Conservation (phyloP, 208 protist species). For the Leishmania mexicana region DNA sequence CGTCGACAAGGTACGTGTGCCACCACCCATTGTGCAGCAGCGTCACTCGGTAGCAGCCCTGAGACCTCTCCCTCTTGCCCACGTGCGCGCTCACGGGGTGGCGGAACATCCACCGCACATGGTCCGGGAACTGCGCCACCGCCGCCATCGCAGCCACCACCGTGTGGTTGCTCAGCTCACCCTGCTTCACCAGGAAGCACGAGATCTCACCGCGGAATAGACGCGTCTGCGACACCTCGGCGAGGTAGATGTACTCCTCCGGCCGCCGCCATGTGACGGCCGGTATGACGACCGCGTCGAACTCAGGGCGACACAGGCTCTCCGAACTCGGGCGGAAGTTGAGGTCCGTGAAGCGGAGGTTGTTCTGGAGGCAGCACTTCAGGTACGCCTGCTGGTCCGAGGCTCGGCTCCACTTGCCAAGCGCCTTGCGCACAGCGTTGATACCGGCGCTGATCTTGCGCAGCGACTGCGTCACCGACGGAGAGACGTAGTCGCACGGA, state of each 20-base stretch:
- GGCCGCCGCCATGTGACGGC: conserved; percentile 52
- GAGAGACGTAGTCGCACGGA: conserved; percentile 44
- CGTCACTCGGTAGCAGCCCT: conserved; percentile 69
- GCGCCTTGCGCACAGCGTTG: conserved; percentile 26
- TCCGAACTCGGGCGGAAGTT: conserved; percentile 39
- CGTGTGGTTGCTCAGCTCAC: conserved; percentile 66
- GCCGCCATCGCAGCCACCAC: conserved; percentile 69
- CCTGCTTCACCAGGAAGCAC: conserved; percentile 56
- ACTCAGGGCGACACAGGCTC: conserved; percentile 34
- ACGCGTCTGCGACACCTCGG: conserved; percentile 35
- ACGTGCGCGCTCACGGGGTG: conserved; percentile 49
- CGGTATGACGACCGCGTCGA: conserved; percentile 33
- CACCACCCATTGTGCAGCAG: conserved; percentile 86
- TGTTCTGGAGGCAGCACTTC: conserved; percentile 42
- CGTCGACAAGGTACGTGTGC: conserved; percentile 67
- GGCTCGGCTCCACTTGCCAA: conserved; percentile 42
- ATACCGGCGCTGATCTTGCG: conserved; percentile 36
- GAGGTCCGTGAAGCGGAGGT: conserved; percentile 55
- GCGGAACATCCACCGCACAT: conserved; percentile 58
- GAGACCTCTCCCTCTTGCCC: conserved; percentile 44
- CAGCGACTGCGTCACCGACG: conserved; percentile 38
- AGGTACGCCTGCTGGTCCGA: conserved; percentile 42
- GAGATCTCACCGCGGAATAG: conserved; percentile 61
- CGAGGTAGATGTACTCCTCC: conserved; percentile 45
- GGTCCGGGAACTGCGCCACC: conserved; percentile 49